A percentile compares a stretch with the other conserved stretches of the same genome.
phyloP scores from a whole-genome alignment of 371 early-diverging fungal genomes.

The Lichtheimia hyalospora region DNA sequence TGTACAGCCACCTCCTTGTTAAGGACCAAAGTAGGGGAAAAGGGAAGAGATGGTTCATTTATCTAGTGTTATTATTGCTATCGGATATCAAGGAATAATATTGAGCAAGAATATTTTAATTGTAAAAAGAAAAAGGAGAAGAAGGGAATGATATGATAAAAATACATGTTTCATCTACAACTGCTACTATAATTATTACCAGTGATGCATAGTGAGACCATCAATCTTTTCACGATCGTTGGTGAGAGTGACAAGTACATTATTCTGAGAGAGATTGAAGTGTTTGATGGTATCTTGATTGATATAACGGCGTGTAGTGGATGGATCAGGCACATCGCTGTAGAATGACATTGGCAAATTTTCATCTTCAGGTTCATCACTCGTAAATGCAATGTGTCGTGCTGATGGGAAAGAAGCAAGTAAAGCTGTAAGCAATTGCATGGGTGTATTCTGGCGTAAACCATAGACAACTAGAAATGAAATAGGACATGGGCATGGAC shows the following conservation, averaged over 20 bases:
- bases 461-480: conserved; percentile 14
- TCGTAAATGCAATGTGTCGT: conserved; percentile 15
- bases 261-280: conserved; percentile 16
- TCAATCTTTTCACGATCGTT: conserved; percentile 20
- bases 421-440: conserved; percentile 15
- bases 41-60: no score
- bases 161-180: no score
- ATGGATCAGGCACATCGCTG: conserved; percentile 1
- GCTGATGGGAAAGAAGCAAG: conserved; percentile 11
- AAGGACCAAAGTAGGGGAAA: no score
- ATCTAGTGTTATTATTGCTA: no score
- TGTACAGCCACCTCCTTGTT: no score
- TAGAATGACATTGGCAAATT: conserved; percentile 11
- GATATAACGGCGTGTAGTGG: conserved; percentile 2
- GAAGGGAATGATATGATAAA: not conserved
- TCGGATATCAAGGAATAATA: no score
- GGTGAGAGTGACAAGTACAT: conserved; percentile 11
- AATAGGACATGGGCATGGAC: conserved; percentile 1
- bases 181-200: conserved; percentile 16
- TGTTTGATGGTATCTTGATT: conserved; percentile 11
- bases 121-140: not conserved
- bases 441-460: conserved; percentile 18
- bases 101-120: no score
- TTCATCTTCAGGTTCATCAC: conserved; percentile 18
- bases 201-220: conserved; percentile 19